Evolutionary conservation across 2,329 filamentous ascomycete species (phyloP), one percentile per base, ranked within the genome.

Genomic region (Chalaropsis thielavioides): DNA sequence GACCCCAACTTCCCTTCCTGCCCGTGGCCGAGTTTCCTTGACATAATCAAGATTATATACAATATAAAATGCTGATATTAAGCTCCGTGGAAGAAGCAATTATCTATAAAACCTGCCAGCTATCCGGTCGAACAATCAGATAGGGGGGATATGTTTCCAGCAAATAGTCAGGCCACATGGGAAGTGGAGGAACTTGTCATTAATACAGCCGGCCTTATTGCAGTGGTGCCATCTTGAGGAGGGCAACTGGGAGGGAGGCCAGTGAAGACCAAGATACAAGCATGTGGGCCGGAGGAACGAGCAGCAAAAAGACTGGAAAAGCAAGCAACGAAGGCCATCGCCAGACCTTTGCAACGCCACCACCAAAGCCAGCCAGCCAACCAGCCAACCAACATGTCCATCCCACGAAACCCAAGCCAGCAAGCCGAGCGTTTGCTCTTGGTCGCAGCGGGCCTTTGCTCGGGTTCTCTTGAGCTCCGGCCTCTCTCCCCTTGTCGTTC

Each of bases 151-250:
- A 15, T 11, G 13, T 4, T 15, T 44, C 8, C 27, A 56, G 22
- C 51, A 31, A 31, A 31, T 11, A 56, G 51, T 56, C 51, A 56
- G 51, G 51, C 51, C 51, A 56, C 51, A 31, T 56, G 51, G 51
- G 15, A 56, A 56, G 22, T 56, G 22, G 51, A 15, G 27, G 51
- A 56, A n/a, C 44, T 19, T 49, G 44, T 49, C 44, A 24, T 49
- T n/a, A 56, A 31, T 17, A 44, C 41, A 44, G 41, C 11, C 51
- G 22, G 51, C 15, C 22, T 17, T 56, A 17, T 56, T 24, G 51
- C 17, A 8, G 51, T 56, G 22, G 22, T 31, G 51, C 17, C 17
- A 56, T 56, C 27, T 56, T 56, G 51, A 56, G 31, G 31, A 56
- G 13, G 11, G 51, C 31, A 3, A 7, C 7, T 7, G 31, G 31